These are phyloP conservation scores for Tephrocybe sp. DNA, from an alignment of 768 basidiomycete species.

Conservation along the genomic window DNA sequence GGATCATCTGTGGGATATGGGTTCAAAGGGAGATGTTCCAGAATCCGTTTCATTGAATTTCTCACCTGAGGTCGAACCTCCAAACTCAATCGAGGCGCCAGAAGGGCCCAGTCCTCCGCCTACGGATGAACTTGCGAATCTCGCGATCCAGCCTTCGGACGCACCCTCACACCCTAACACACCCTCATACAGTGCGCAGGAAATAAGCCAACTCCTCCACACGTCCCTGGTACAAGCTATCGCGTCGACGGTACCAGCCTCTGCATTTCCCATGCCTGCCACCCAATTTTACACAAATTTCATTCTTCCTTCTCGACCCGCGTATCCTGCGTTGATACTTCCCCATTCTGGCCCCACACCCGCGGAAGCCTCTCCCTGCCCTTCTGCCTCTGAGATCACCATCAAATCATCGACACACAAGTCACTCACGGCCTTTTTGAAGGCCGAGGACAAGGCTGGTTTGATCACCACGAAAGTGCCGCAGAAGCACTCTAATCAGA, in stretches of 20 bases:
- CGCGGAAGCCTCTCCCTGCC: slow-evolving; percentile 29
- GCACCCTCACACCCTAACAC: not conserved
- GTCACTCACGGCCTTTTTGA: slow-evolving; percentile 79
- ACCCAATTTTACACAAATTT: slow-evolving; percentile 74
- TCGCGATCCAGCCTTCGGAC: slow-evolving; percentile 9
- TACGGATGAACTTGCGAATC: slow-evolving; percentile 7
- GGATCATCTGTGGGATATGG: slow-evolving; percentile 73
- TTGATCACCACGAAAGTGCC: slow-evolving; percentile 70
- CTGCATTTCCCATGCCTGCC: slow-evolving; percentile 71
- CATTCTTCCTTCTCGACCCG: slow-evolving; percentile 78
- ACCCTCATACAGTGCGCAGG: slow-evolving; percentile 33
- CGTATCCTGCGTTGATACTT: slow-evolving; percentile 46
- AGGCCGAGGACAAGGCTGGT: slow-evolving; percentile 68
- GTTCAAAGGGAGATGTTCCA: slow-evolving; percentile 59
- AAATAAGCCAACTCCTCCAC: slow-evolving; percentile 58
- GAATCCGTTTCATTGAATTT: slow-evolving; percentile 28
- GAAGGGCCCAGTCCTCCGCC: slow-evolving; percentile 11
- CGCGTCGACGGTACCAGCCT: slow-evolving; percentile 39
- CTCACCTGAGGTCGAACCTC: slow-evolving; percentile 2
- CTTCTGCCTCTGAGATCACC: slow-evolving; percentile 47
- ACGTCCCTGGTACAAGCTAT: slow-evolving; percentile 67
- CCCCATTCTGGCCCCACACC: slow-evolving; percentile 20
- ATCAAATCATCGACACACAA: slow-evolving; percentile 82
- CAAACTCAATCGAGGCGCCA: slow-evolving; percentile 17
- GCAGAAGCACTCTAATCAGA: slow-evolving; percentile 43